Conservation (phyloP, 768 basidiomycete genomes). For the Boletus tylopilopsis region DNA sequence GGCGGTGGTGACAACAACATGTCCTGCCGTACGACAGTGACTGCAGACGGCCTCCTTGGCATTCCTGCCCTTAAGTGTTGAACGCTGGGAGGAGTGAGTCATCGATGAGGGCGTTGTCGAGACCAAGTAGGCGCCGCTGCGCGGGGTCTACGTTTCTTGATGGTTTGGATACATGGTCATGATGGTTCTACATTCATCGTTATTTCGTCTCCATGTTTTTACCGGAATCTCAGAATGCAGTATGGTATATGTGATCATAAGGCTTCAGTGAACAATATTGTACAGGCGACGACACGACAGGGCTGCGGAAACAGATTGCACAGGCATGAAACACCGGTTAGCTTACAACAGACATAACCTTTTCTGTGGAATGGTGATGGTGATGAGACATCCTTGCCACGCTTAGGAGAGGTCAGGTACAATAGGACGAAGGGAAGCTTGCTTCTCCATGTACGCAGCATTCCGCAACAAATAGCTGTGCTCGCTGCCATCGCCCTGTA, state of each 20-base stretch:
- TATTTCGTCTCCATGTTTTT: background rate
- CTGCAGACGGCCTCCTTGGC: background rate
- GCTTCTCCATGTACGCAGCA: slow-evolving; percentile 20
- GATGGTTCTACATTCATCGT: background rate
- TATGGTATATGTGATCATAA: no score
- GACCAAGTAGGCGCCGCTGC: background rate
- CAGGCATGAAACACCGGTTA: background rate
- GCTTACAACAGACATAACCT: no score
- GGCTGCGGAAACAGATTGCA: no score
- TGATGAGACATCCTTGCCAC: no score
- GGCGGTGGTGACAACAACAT: background rate
- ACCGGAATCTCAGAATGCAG: no score
- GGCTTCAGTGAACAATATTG: no score
- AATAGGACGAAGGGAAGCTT: slow-evolving; percentile 7
- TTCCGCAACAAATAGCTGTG: slow-evolving; percentile 8
- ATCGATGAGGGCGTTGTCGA: background rate
- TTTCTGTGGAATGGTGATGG: no score
- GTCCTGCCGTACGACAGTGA: background rate
- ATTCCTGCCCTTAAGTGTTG: background rate
- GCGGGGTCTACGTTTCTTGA: background rate
- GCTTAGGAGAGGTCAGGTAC: slow-evolving; percentile 6
- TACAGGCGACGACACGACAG: no score
- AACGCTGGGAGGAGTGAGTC: background rate
- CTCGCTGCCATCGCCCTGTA: slow-evolving; percentile 28
- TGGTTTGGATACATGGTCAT: background rate